Conservation (phyloP, 2,329 filamentous ascomycete species). For the Penicillium palitans region DNA sequence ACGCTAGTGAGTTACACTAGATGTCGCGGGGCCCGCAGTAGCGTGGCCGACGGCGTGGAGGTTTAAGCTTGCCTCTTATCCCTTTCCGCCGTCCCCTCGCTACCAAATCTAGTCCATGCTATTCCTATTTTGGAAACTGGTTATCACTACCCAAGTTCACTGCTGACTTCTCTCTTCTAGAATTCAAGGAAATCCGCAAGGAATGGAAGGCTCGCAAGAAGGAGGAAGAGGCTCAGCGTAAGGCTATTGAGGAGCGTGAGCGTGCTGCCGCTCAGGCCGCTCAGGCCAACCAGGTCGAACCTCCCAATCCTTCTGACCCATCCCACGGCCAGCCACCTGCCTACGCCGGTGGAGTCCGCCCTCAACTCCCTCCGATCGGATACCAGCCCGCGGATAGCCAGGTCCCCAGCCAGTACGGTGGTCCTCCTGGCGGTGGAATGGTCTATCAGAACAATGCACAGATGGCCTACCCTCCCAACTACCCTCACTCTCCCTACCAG, state of each 20-base stretch:
- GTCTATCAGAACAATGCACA: slow-evolving; percentile 52
- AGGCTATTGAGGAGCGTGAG: slow-evolving; percentile 81
- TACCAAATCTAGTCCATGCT: not conserved
- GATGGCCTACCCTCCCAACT: slow-evolving; percentile 49
- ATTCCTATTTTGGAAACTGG: not conserved
- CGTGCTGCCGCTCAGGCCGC: slow-evolving; percentile 62
- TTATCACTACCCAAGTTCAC: slow-evolving; percentile 3
- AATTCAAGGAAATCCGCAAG: slow-evolving; percentile 98
- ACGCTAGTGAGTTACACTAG: slow-evolving; percentile 51
- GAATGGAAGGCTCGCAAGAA: slow-evolving; percentile 99
- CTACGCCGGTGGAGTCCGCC: slow-evolving; percentile 54
- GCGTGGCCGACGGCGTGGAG: slow-evolving; percentile 49
- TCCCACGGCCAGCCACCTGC: slow-evolving; percentile 45
- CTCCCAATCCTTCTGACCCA: slow-evolving; percentile 53
- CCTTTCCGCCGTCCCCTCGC: slow-evolving; percentile 18
- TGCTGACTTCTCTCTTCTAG: slow-evolving; percentile 51
- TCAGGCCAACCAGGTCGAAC: slow-evolving; percentile 43
- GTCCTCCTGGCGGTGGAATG: slow-evolving; percentile 51
- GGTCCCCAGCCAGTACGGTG: slow-evolving; percentile 63
- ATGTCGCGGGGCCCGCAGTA: slow-evolving; percentile 55
- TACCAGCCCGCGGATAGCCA: slow-evolving; percentile 63
- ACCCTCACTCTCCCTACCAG: slow-evolving; percentile 54
- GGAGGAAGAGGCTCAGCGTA: slow-evolving; percentile 89
- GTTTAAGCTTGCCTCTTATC: slow-evolving; percentile 44
- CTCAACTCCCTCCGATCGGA: slow-evolving; percentile 73